Evolutionary conservation across 225 moss, liverwort and hornwort genomes (phyloP), one percentile per base, ranked within the genome.

Genomic region (Pseudoscleropodium purum): DNA sequence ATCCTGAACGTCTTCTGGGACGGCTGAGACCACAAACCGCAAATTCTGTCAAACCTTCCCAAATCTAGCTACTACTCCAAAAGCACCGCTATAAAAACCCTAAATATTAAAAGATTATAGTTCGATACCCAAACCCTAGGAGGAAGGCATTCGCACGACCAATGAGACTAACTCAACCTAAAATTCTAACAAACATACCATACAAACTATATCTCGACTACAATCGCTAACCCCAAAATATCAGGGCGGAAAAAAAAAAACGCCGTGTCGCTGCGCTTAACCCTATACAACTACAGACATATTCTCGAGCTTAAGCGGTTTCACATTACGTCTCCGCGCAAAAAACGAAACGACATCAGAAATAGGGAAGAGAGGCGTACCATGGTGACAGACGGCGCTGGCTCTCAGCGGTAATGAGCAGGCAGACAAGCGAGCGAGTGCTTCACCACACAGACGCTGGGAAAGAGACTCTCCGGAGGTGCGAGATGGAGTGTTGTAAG

Each of bases 1-100:
- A 97, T 97, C 90, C 95, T 87, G 93, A 97, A 97, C 15, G 97
- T 97, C 93, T 97, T 96, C 39, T 97, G 96, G 73, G 96, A 96
- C 90, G 97, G 97, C 96, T 97, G 93, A 67, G 60, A 59, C 24
- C 85, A 63, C 60, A 81, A 56, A 47, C 64, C 23, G 14, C 1
- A 3, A 78, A n/a, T 17, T 26, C 67, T 18, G 24, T 88, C 37
- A 82, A 68, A 18, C 27, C 63, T 33, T 56, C 8, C 6, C 7
- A 41, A 84, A 83, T 17, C 31, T 7, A 27, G 7, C 33, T 29
- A 65, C 29, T 39, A 7, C 72, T 88, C 31, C 31, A 66, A 56
- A 34, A 31, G 62, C 30, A 41, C 52, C 25, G 7, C 15, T 33
- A 29, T 41, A 5, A 0, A 87, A 81, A 90, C 51, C 89, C 77